A percentile compares a stretch with the other conserved stretches of the same genome.
phyloP scores from a whole-genome alignment of 768 basidiomycete species.

The Xerocomus brunneocitrinus region DNA sequence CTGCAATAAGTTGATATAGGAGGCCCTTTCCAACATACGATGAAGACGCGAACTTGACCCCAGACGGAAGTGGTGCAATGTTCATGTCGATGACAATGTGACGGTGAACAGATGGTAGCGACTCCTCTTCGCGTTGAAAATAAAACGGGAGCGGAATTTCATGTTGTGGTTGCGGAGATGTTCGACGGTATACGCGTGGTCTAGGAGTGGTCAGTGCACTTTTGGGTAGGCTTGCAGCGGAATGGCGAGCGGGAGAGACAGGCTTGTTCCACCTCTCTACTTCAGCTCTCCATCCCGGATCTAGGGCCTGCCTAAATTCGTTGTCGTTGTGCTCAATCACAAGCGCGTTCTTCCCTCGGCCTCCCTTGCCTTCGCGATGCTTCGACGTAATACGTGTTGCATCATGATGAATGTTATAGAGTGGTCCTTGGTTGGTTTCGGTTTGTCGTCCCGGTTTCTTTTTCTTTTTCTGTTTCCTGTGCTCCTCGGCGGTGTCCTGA shows the following conservation, averaged over 20 bases:
- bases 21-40: constrained; percentile 60
- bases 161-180: constrained; percentile 7
- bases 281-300: constrained; percentile 34
- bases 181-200: constrained; percentile 14
- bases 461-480: constrained; percentile 16
- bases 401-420: constrained; percentile 38
- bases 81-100: constrained; percentile 46
- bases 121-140: constrained; percentile 11
- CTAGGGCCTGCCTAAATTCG: constrained; percentile 38
- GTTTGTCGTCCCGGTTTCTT: constrained; percentile 29
- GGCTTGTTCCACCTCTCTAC: constrained; percentile 30
- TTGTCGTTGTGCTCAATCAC: constrained; percentile 45
- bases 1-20: constrained; percentile 52
- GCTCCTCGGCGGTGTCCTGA: constrained; percentile 4
- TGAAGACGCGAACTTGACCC: constrained; percentile 44
- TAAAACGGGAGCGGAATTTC: constrained; percentile 13
- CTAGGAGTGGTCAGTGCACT: constrained; percentile 5
- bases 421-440: constrained; percentile 24
- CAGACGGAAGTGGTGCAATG: constrained; percentile 46
- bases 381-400: constrained; percentile 36
- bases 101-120: constrained; percentile 4
- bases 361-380: constrained; percentile 11
- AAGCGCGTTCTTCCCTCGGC: constrained; percentile 21
- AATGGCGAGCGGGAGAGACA: constrained; percentile 11
- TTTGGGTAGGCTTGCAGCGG: constrained; percentile 2